Base-by-base conservation (phyloP, 2,329 filamentous ascomycete genomes). In the Nannizziopsis barbatae region DNA sequence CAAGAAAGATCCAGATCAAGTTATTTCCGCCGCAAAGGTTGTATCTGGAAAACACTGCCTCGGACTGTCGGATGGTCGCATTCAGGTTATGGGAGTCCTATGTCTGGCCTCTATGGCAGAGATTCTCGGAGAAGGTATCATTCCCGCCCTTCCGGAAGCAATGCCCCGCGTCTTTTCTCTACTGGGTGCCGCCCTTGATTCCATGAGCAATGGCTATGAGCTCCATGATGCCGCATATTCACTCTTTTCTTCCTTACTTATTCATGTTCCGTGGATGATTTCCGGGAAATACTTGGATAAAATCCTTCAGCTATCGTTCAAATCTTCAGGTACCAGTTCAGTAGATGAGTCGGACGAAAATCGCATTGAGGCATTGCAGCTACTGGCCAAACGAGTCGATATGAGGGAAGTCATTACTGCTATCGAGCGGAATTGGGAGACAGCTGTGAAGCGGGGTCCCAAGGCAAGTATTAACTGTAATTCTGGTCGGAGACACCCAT, bases 101-200 rank as follows among this genome's bases (percentile, higher is more conserved):
- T 95, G 88, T 61, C 75, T 98, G 50, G 84, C 90, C 2, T 95
- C 88, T 1, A 79, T 94, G 58, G 81, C 94, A 3, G 87, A 95
- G 57, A 87, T 95, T 7, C 72, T 96, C 35, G 83, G 84, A 50
- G 87, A 95, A 55, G 83, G 83, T 10, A 84, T 94, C 51, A 83
- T 96, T 15, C 84, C 88, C 0, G 75, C 95, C 0, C 71, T 96
- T 15, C 87, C 90, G 0, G 74, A 74, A 18, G 81, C 87, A 0
- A 77, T 95, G 36, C 80, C 83, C 0, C 81, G 78, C 53, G 77
- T 83, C 0, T 74, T 95, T 39, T 66, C 73, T 5, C 84, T 94
- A 56, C 75, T 96, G 42, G 72, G 80, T 44, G 67, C 75, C 50
- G 85, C 81, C 53, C 63, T 87, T 27, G 62, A 67, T 15, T 62